These are phyloP conservation scores for Garcia nutans DNA, from an alignment of 345 rosid genomes.

Conservation along the genomic window DNA sequence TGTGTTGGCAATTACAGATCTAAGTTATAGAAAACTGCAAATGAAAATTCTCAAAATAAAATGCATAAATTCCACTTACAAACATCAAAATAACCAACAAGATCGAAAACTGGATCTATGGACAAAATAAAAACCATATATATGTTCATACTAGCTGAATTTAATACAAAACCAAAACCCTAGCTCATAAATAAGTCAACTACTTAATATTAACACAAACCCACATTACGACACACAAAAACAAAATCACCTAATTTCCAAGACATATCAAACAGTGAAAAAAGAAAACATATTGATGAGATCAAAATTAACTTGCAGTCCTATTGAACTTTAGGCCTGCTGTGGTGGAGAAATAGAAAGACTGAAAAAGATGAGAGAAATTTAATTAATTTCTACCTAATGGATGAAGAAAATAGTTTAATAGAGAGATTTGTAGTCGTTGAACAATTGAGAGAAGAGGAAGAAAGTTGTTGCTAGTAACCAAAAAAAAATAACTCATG, in stretches of 20 bases:
- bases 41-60: not conserved
- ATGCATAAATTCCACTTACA: not conserved
- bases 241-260: not conserved
- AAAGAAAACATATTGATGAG: not conserved
- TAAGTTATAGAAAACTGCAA: not conserved
- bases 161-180: not conserved
- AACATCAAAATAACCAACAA: not conserved
- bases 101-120: not conserved
- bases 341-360: not conserved
- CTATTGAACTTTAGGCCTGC: not conserved
- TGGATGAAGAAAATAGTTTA: too few species aligned
- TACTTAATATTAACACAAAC: not conserved
- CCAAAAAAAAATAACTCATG: too few species aligned
- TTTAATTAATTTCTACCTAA: too few species aligned
- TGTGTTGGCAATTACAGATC: not conserved
- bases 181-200: not conserved
- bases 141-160: not conserved
- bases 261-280: not conserved
- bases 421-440: too few species aligned
- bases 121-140: not conserved
- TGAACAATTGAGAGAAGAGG: too few species aligned
- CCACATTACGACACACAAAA: constrained; percentile 5
- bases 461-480: too few species aligned
- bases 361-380: not conserved
- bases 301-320: not conserved